Evolutionary conservation across 257 asterid genomes (phyloP), one percentile per base, ranked within the genome.

Genomic region (Osmanthus fragrans): DNA sequence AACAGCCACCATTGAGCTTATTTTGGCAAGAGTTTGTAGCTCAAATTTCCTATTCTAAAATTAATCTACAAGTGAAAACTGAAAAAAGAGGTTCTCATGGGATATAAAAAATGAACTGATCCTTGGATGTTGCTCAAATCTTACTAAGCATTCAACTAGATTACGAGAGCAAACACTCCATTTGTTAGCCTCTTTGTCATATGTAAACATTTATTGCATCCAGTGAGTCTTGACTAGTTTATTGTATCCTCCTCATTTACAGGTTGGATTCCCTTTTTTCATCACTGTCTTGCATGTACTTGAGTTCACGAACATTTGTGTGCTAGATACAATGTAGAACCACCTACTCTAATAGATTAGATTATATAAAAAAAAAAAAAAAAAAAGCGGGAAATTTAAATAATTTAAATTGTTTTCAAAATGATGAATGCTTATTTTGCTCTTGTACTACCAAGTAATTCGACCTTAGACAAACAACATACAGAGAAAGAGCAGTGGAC

Each of bases 1-100:
- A 74, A 73, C 79, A 13, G 76, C 75, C 56, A 79, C 40, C 42
- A 73, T 69, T 56, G 29, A 56, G 66, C 30, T 21, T 6, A 56
- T 56, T 56, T 23, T 2, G 30, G 66, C 13, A 8, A 21, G 27
- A 21, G 12, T 56, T 56, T 56, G 66, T 56, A 56, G 66, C 30
- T 21, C 13, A 21, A 58, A 58, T 58, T n/a, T 58, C 66, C 29
- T 7, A 58, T 58, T 21, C 30, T 58, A 58, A 58, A 56, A 58
- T 58, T n/a, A 58, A 58, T 58, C 4, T 37, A 37, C 4, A 4
- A n/a, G 21, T 3, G 74, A 33, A 69, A n/a, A 40, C 12, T 25
- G 3, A 23, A 16, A 36, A 18, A 9, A 19, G 45, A 27, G 39
- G 68, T 33, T 19, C 18, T 39, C 6, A 70, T 21, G 32, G 51